phyloP scores from a whole-genome alignment of 805 yeast genomes.

The Wickerhamomyces canadensis region DNA sequence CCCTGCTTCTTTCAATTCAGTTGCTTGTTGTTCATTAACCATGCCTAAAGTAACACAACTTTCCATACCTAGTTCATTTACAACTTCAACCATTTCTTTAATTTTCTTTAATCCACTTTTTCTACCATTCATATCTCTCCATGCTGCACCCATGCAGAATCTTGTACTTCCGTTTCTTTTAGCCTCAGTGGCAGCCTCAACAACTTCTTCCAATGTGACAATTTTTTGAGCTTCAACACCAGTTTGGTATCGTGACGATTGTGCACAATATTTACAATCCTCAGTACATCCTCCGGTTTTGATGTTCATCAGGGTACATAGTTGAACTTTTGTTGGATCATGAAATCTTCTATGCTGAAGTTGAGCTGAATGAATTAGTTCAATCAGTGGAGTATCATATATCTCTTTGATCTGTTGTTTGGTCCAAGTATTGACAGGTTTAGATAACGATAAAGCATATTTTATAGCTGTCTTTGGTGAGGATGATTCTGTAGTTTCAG shows the following conservation, averaged over 20 bases:
- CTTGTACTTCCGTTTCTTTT: constrained; percentile 68
- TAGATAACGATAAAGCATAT: constrained; percentile 26
- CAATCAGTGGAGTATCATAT: constrained; percentile 61
- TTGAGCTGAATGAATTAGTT: constrained; percentile 55
- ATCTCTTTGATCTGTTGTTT: constrained; percentile 52
- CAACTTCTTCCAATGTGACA: constrained; percentile 55
- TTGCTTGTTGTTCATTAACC: constrained; percentile 62
- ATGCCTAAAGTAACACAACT: constrained; percentile 79
- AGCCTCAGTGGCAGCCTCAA: constrained; percentile 59
- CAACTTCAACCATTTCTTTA: constrained; percentile 56
- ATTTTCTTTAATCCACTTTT: constrained; percentile 60
- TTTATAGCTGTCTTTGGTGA: constrained; percentile 15
- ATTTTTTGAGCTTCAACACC: constrained; percentile 68
- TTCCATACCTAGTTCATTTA: constrained; percentile 65
- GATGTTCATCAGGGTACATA: constrained; percentile 70
- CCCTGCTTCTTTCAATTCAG: constrained; percentile 57
- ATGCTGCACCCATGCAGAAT: constrained; percentile 83
- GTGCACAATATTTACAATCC: constrained; percentile 79
- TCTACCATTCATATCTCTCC: constrained; percentile 81
- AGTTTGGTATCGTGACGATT: constrained; percentile 62
- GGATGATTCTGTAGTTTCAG: neutral
- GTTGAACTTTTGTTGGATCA: constrained; percentile 63
- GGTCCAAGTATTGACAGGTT: constrained; percentile 47
- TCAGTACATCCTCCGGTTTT: constrained; percentile 81
- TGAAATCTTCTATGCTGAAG: constrained; percentile 61